Percentiles rank a stretch among this genome's conserved stretches.
phyloP scores from a whole-genome alignment of 768 basidiomycete genomes.

The Termitomyces sp. region DNA sequence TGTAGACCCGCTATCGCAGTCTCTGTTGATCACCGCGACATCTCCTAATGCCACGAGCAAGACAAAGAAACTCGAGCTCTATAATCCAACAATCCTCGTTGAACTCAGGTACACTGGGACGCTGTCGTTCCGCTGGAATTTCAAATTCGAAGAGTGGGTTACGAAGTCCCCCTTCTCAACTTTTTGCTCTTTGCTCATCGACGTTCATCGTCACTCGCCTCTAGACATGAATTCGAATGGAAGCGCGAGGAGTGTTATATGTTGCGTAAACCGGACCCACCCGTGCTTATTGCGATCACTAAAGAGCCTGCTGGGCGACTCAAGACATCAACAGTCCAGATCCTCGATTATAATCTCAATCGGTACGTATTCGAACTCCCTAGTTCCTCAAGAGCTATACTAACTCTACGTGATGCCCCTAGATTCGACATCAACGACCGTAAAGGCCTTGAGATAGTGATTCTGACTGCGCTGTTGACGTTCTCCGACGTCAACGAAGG shows the following conservation, averaged over 20 bases:
- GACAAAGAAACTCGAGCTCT: conserved; percentile 67
- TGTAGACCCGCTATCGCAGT: conserved; percentile 67
- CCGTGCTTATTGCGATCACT: conserved; percentile 77
- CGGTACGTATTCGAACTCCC: conserved; percentile 34
- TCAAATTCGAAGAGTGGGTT: conserved; percentile 80
- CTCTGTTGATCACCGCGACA: conserved; percentile 62
- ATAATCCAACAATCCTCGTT: conserved; percentile 64
- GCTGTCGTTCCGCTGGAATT: conserved; percentile 68
- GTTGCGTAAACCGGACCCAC: conserved; percentile 81
- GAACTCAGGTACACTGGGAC: conserved; percentile 74
- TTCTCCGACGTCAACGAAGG: conserved; percentile 67
- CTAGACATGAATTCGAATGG: conserved; percentile 83
- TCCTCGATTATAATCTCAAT: conserved; percentile 82
- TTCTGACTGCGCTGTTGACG: conserved; percentile 69
- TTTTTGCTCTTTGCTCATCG: background rate
- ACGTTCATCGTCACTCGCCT: background rate
- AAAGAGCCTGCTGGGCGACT: conserved; percentile 66
- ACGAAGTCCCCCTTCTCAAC: background rate
- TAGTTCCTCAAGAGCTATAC: background rate
- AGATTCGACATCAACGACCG: conserved; percentile 84
- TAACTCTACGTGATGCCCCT: background rate
- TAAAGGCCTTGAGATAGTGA: conserved; percentile 80
- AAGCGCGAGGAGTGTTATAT: conserved; percentile 79
- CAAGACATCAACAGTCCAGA: conserved; percentile 62
- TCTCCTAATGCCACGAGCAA: conserved; percentile 64